Evolutionary conservation across 2,329 filamentous ascomycete genomes (phyloP).

Genomic region (Apiospora pterosperma): DNA sequence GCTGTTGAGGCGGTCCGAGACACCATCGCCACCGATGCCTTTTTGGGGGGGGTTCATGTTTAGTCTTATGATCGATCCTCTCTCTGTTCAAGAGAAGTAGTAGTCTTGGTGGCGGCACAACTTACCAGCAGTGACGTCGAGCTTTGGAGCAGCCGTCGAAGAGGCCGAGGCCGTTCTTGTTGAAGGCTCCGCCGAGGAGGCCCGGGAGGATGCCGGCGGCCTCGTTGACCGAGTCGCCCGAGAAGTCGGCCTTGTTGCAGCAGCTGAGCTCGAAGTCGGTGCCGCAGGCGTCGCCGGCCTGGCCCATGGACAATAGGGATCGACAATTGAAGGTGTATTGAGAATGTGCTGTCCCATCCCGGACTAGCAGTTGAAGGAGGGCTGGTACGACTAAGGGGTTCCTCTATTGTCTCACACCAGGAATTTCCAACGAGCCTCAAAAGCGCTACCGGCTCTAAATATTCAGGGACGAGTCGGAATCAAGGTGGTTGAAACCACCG

Average conservation of each 20-base stretch:
- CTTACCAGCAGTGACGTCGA: slow-evolving; percentile 23
- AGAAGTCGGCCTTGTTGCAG: slow-evolving; percentile 27
- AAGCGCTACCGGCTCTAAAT: slow-evolving; percentile 7
- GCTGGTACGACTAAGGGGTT: neutral
- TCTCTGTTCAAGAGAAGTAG: neutral
- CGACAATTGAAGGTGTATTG: neutral
- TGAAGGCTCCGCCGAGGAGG: slow-evolving; percentile 19
- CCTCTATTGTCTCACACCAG: neutral
- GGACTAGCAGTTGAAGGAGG: neutral
- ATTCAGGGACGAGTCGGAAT: neutral
- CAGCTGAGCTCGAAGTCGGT: slow-evolving; percentile 26
- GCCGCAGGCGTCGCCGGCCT: slow-evolving; percentile 26
- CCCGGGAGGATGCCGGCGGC: slow-evolving; percentile 23
- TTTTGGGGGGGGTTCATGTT: slow-evolving; percentile 15
- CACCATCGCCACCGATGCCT: slow-evolving; percentile 10
- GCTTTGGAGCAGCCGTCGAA: slow-evolving; percentile 27
- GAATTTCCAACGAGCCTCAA: neutral
- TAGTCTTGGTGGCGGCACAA: neutral
- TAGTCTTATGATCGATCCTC: neutral
- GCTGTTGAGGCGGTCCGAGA: slow-evolving; percentile 22
- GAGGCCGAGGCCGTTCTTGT: slow-evolving; percentile 14
- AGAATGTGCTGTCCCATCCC: slow-evolving; percentile 3
- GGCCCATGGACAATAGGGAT: slow-evolving; percentile 16
- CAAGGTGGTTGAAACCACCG: neutral
- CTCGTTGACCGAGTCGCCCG: slow-evolving; percentile 19